Conservation (phyloP, 1,284 basidiomycete genomes). For the Violaceomyces palustris region DNA sequence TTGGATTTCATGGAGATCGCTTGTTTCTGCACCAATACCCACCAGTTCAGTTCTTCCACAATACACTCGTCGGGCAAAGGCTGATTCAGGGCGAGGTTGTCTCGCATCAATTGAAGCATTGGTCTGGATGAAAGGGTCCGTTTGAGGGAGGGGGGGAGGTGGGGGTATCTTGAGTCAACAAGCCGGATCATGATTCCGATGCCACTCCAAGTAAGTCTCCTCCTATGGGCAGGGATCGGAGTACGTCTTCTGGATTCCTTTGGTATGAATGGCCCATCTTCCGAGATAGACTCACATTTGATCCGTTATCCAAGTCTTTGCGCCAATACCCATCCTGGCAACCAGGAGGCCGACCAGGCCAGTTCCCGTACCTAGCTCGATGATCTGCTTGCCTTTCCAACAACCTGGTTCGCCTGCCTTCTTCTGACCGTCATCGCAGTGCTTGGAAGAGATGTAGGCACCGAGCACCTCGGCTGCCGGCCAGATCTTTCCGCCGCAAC, state of each 20-base stretch:
- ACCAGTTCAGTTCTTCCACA: constrained; percentile 32
- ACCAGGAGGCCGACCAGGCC: constrained; percentile 82
- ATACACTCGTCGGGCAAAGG: constrained; percentile 6
- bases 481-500: constrained; percentile 88
- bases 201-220: no score
- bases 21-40: no score
- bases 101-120: constrained; percentile 43
- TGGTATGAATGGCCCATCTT: no score
- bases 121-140: constrained; percentile 5
- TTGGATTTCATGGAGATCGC: no score
- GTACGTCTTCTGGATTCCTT: no score
- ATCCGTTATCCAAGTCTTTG: constrained; percentile 70
- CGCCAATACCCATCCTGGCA: constrained; percentile 62
- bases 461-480: constrained; percentile 75
- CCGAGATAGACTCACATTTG: constrained; percentile 65
- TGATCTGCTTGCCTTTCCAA: constrained; percentile 54
- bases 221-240: no score
- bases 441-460: constrained; percentile 30
- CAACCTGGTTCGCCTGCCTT: constrained; percentile 2
- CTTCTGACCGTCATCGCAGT: constrained; percentile 2
- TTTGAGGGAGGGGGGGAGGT: neutral
- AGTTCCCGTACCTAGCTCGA: constrained; percentile 81
- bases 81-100: constrained; percentile 34
- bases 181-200: no score
- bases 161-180: neutral